Percentiles rank a stretch among this genome's conserved stretches.
Evolutionary conservation across 352 stramenopile species (phyloP).

Genomic region (Pythium phragmitis): DNA sequence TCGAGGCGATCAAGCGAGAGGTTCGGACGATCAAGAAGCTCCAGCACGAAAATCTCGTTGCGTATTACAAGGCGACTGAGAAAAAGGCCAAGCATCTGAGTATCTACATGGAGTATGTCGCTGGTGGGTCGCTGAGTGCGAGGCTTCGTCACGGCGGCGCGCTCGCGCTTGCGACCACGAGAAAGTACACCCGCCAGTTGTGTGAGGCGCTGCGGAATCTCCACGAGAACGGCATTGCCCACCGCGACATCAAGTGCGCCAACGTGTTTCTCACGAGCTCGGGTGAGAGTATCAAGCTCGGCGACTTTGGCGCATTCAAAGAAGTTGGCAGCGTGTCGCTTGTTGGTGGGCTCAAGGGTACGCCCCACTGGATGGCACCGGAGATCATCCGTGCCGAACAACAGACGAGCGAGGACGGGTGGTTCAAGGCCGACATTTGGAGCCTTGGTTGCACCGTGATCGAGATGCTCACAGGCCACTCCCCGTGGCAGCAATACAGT

Average conservation of each 20-base stretch:
- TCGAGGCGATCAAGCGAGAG: constrained; percentile 62
- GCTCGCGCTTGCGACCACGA: constrained; percentile 39
- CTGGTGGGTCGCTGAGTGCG: constrained; percentile 71
- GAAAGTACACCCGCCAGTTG: constrained; percentile 82
- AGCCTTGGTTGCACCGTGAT: constrained; percentile 91
- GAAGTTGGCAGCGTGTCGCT: constrained; percentile 64
- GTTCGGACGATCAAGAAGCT: constrained; percentile 69
- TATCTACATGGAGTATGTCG: constrained; percentile 90
- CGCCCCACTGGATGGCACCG: constrained; percentile 91
- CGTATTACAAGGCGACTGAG: constrained; percentile 61
- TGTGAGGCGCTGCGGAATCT: constrained; percentile 83
- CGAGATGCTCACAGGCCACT: constrained; percentile 91
- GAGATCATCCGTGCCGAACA: constrained; percentile 79
- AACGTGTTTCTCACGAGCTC: constrained; percentile 69
- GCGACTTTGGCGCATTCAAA: constrained; percentile 81
- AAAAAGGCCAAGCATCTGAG: constrained; percentile 55
- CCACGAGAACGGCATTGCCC: constrained; percentile 85
- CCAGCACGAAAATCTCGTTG: constrained; percentile 56
- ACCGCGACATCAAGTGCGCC: constrained; percentile 87
- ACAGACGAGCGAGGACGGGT: constrained; percentile 54
- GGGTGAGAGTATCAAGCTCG: constrained; percentile 54
- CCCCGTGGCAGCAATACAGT: constrained; percentile 88
- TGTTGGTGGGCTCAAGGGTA: constrained; percentile 83
- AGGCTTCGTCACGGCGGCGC: constrained; percentile 51
- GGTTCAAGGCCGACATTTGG: constrained; percentile 92